Evolutionary conservation across 2,329 filamentous ascomycete genomes (phyloP), one percentile per base, ranked within the genome.

Genomic region (Cytospora piceicola): DNA sequence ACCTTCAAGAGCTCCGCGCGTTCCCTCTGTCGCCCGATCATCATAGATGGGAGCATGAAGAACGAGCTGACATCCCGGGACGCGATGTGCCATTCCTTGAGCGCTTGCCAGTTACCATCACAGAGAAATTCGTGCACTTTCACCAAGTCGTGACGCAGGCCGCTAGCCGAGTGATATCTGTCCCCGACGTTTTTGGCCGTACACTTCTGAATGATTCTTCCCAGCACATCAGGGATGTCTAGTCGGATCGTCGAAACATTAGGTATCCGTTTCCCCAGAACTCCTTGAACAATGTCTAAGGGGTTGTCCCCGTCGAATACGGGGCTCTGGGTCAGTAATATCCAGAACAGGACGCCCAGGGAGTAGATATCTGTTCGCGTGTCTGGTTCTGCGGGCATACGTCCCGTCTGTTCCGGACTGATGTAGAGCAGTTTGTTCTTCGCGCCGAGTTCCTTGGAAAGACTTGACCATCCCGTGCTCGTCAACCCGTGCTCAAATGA

Each of bases 361-460:
- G 92, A 94, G 79, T 97, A 97, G 36, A 97, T 96, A 76, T 98
- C 94, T 20, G 94, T 97, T 51, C 94, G 87, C 53, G 87, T 92
- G 77, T 97, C 94, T 1, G 94, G 94, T 75, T 97, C 94, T 4
- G 92, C 93, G 3, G 93, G 92, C 85, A 97, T 90, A 24, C 94
- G 89, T 17, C 94, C 94, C 2, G 94, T 97, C 80, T 97, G 94
- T 75, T 98, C 94, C 0, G 94, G 94, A 56, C 93, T 94, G 74
- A 97, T 96, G 74, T 93, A 97, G 60, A 94, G 88, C 24, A 98
- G 82, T 77, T 96, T 97, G 74, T 94, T 90, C 77, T 93, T 93
- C 51, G 93, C 92, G 2, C 94, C 94, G 9, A 93, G 79, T 75
- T 97, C 92, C 67, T 90, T 90, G 15, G 92, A 94, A 12, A 97